Evolutionary conservation across 768 basidiomycete genomes (phyloP).

Genomic region (Xerocomus brunneocitrinus): DNA sequence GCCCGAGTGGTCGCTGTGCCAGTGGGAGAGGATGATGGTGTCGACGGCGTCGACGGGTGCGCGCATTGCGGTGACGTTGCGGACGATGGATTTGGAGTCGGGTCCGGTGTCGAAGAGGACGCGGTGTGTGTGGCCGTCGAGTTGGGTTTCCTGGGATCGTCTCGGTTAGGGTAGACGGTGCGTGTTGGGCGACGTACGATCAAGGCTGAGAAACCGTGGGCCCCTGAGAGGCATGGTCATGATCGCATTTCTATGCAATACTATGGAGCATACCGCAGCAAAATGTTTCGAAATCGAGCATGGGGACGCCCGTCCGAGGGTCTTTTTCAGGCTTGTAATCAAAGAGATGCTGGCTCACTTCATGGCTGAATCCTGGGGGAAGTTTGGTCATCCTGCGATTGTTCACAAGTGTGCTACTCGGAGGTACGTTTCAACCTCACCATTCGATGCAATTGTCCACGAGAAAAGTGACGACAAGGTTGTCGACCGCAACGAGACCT

Average conservation of each 20-base stretch:
- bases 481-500: slow-evolving; percentile 32
- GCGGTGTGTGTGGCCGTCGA: slow-evolving; percentile 42
- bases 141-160: slow-evolving; percentile 49
- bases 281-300: slow-evolving; percentile 69
- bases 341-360: slow-evolving; percentile 58
- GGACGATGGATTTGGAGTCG: slow-evolving; percentile 67
- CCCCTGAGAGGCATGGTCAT: slow-evolving; percentile 41
- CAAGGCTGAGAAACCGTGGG: slow-evolving; percentile 80
- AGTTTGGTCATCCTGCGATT: slow-evolving; percentile 66
- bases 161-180: not conserved
- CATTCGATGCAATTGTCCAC: slow-evolving; percentile 83
- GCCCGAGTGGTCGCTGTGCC: slow-evolving; percentile 76
- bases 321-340: slow-evolving; percentile 44
- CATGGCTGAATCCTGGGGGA: slow-evolving; percentile 74
- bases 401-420: too few relatives aligned
- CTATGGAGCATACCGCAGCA: slow-evolving; percentile 49
- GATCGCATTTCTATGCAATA: not conserved
- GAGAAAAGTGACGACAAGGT: slow-evolving; percentile 53
- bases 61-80: slow-evolving; percentile 62
- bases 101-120: slow-evolving; percentile 85
- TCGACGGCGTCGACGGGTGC: slow-evolving; percentile 51
- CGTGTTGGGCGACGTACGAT: slow-evolving; percentile 45
- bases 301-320: slow-evolving; percentile 48
- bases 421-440: slow-evolving; percentile 29
- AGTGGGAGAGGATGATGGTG: slow-evolving; percentile 69